phyloP scores from a whole-genome alignment of 2,329 filamentous ascomycete genomes.

The Pestalotiopsis sp. region DNA sequence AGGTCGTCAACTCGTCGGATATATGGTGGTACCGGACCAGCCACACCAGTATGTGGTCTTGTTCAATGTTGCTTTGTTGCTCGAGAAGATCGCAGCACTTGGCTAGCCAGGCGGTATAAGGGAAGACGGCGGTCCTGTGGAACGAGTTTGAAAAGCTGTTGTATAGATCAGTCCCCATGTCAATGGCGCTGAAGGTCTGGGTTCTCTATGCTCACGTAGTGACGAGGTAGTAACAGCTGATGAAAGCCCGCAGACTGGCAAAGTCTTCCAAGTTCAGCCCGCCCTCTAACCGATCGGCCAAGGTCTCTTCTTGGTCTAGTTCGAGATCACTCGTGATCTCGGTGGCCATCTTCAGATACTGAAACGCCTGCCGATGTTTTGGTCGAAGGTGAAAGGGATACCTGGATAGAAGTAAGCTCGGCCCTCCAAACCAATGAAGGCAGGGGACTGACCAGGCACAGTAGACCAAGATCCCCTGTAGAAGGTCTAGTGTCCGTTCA shows the following conservation, averaged over 20 bases:
- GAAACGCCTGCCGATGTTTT: slow-evolving; percentile 47
- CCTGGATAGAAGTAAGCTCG: slow-evolving; percentile 33
- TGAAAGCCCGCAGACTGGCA: slow-evolving; percentile 45
- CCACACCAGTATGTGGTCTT: slow-evolving; percentile 44
- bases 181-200: not conserved
- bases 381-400: slow-evolving; percentile 56
- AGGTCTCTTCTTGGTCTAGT: slow-evolving; percentile 39
- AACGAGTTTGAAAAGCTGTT: slow-evolving; percentile 39
- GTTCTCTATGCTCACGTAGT: slow-evolving; percentile 36
- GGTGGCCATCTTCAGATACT: slow-evolving; percentile 52
- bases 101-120: slow-evolving; percentile 43
- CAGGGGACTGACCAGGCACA: slow-evolving; percentile 48
- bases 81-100: slow-evolving; percentile 46
- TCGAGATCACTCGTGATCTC: slow-evolving; percentile 52
- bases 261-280: slow-evolving; percentile 29
- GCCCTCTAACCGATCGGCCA: not conserved
- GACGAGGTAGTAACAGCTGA: slow-evolving; percentile 43
- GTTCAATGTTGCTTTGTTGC: slow-evolving; percentile 31
- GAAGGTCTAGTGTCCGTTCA: slow-evolving; percentile 55
- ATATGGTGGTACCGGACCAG: slow-evolving; percentile 43
- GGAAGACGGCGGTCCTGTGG: slow-evolving; percentile 32
- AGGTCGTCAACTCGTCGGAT: slow-evolving; percentile 35
- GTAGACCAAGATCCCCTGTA: slow-evolving; percentile 59
- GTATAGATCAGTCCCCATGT: not conserved
- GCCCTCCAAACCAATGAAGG: not conserved